Percentiles rank a stretch among this genome's conserved stretches.
Conservation (phyloP, 1,139 yeast genomes). For the Suhomyces taliae region DNA sequence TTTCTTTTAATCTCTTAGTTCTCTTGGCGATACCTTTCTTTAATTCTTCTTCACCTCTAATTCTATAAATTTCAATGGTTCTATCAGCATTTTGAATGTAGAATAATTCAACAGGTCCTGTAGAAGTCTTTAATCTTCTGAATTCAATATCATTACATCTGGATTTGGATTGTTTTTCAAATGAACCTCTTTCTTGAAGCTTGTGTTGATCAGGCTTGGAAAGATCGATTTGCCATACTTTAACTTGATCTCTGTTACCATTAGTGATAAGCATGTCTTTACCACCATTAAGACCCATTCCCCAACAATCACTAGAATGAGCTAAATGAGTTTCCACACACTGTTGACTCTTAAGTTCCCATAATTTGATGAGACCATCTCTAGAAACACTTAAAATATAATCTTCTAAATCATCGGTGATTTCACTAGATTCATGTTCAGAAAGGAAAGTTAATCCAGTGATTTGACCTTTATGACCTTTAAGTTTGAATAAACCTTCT, state of each 20-base stretch:
- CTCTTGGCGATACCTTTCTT: conserved; percentile 76
- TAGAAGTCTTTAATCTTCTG: conserved; percentile 33
- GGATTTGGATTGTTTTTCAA: conserved; percentile 77
- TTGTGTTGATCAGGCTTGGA: conserved; percentile 51
- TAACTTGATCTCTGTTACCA: conserved; percentile 79
- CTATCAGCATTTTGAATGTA: conserved; percentile 77
- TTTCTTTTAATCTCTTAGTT: conserved; percentile 74
- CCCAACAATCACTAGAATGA: conserved; percentile 92
- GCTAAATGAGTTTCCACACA: conserved; percentile 95
- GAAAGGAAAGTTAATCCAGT: conserved; percentile 64
- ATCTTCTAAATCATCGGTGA: conserved; percentile 57
- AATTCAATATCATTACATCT: conserved; percentile 68
- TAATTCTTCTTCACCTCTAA: conserved; percentile 77
- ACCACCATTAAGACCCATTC: conserved; percentile 51
- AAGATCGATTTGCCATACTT: conserved; percentile 74
- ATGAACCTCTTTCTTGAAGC: conserved; percentile 60
- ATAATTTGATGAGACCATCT: conserved; percentile 86
- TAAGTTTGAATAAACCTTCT: conserved; percentile 79
- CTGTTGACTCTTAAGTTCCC: conserved; percentile 90
- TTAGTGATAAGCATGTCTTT: conserved; percentile 59
- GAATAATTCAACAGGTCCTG: conserved; percentile 44
- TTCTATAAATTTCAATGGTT: conserved; percentile 77
- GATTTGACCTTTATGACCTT: conserved; percentile 88
- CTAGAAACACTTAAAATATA: conserved; percentile 77
- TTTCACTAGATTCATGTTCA: conserved; percentile 29